Conservation (phyloP, 2,329 filamentous ascomycete species). For the Calonectria naviculata region DNA sequence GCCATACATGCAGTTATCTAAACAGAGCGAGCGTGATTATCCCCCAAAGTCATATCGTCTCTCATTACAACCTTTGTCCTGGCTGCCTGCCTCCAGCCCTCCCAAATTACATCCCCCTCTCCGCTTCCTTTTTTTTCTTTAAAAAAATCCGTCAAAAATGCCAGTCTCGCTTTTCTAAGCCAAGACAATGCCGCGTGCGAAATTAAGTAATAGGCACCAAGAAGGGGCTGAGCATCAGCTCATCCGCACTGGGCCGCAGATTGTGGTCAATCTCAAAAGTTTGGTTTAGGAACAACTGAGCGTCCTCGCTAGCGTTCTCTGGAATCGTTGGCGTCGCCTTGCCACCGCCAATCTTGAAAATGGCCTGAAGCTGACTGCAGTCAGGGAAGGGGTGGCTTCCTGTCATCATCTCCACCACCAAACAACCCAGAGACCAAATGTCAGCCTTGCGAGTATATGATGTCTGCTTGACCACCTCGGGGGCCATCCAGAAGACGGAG, state of each 20-base stretch:
- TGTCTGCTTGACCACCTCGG: slow-evolving; percentile 97
- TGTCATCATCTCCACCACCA: slow-evolving; percentile 99
- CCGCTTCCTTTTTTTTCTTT: not conserved
- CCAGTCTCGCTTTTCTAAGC: not conserved
- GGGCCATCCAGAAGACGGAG: slow-evolving; percentile 99
- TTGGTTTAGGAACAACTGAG: slow-evolving; percentile 82
- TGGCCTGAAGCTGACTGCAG: slow-evolving; percentile 96
- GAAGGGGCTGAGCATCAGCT: slow-evolving; percentile 87
- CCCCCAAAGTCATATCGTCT: slow-evolving; percentile 34
- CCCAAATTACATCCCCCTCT: slow-evolving; percentile 1
- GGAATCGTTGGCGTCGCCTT: slow-evolving; percentile 90
- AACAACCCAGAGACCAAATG: slow-evolving; percentile 96
- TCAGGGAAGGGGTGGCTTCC: slow-evolving; percentile 96
- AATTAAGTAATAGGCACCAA: slow-evolving; percentile 73
- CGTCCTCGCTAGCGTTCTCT: slow-evolving; percentile 86
- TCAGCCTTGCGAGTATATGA: slow-evolving; percentile 98
- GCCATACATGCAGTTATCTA: slow-evolving; percentile 33
- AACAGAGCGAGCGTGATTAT: slow-evolving; percentile 39
- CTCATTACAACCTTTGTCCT: slow-evolving; percentile 2
- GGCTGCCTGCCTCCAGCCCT: not conserved
- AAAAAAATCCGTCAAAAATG: not conserved
- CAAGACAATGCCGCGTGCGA: not conserved
- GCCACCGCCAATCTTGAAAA: slow-evolving; percentile 96
- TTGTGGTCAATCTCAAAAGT: slow-evolving; percentile 98
- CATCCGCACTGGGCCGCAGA: slow-evolving; percentile 89